Conservation (phyloP, 805 yeast species). For the Diddensiella transvaalensis region DNA sequence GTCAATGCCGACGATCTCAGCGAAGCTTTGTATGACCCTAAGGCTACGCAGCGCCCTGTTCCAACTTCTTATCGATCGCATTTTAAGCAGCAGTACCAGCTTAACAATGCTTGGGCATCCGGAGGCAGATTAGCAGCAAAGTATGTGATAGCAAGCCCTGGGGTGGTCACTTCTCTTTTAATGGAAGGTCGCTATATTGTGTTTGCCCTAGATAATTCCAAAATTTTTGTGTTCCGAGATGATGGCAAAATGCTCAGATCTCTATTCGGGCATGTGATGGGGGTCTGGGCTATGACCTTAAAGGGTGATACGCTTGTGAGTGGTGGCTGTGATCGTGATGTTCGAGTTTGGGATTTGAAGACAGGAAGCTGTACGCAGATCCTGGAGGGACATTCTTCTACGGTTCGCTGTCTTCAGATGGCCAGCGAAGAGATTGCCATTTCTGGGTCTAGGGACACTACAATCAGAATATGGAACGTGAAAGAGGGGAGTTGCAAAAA, state of each 20-base stretch:
- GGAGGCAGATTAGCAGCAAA: conserved; percentile 41
- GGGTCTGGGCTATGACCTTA: conserved; percentile 94
- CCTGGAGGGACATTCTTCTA: conserved; percentile 84
- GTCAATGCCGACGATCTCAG: conserved; percentile 18
- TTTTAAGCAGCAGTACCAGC: conserved; percentile 39
- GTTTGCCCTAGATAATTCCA: conserved; percentile 42
- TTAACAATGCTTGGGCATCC: conserved; percentile 38
- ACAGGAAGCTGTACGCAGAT: conserved; percentile 85
- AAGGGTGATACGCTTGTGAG: conserved; percentile 87
- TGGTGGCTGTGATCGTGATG: conserved; percentile 95
- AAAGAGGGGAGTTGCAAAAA: conserved; percentile 81
- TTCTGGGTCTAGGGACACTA: conserved; percentile 88
- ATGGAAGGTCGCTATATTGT: conserved; percentile 37
- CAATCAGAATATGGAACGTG: conserved; percentile 92
- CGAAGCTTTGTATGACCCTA: conserved; percentile 35
- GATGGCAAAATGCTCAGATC: conserved; percentile 59
- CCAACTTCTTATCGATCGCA: conserved; percentile 38
- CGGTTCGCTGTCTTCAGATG: conserved; percentile 82
- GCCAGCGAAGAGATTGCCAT: conserved; percentile 75
- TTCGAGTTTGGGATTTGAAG: conserved; percentile 90
- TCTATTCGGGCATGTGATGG: conserved; percentile 96
- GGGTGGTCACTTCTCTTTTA: conserved; percentile 39
- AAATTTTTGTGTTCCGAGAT: conserved; percentile 39
- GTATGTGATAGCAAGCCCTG: conserved; percentile 35
- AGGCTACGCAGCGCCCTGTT: conserved; percentile 27